Evolutionary conservation across 257 asterid species (phyloP), one percentile per base, ranked within the genome.

Genomic region (Marsdenia floribunda): DNA sequence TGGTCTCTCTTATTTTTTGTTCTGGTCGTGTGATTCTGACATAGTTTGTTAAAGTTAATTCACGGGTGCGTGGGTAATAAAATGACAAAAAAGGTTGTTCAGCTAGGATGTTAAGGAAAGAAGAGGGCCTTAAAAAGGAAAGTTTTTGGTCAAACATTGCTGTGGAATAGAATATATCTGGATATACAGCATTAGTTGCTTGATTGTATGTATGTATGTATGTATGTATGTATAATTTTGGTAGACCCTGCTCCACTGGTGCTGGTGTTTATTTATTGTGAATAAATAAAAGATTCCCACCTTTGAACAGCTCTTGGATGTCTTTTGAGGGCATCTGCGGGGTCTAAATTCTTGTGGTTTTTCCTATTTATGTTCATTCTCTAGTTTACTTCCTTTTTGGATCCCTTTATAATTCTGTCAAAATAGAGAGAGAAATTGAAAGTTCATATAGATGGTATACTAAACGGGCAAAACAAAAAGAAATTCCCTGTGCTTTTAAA

Each of bases 401-500:
- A 65, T 76, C 83, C 78, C 82, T 77, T 87, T 78, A 78, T 68
- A 47, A 37, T 69, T 24, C 72, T 74, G 77, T 49, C 53, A 61
- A 53, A 50, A 53, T 40, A 26, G 70, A 49, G 76, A 54, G 68
- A 46, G 33, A 73, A 35, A 74, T 73, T 58, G 44, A 61, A 70
- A 76, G 67, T 71, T 50, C 73, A 46, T n/a, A 7, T 8, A 44
- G 49, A 44, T 44, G 0, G 6, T 44, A 44, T 6, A 44, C 10
- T 42, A 75, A 72, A n/a, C 3, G 78, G 70, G 74, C 73, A 79
- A 82, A 78, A 70, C 70, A 81, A 88, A 87, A 82, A 81, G 78
- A 71, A 79, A 79, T 63, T 81, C 75, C 63, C 73, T 73, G 49
- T 66, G 84, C 87, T 80, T 80, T 6, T 79, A 70, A 52, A 67